Percentiles rank a stretch among this genome's conserved stretches.
These are phyloP conservation scores for Biscogniauxia mediterranea DNA, from an alignment of 2,329 filamentous ascomycete species.

Conservation along the genomic window DNA sequence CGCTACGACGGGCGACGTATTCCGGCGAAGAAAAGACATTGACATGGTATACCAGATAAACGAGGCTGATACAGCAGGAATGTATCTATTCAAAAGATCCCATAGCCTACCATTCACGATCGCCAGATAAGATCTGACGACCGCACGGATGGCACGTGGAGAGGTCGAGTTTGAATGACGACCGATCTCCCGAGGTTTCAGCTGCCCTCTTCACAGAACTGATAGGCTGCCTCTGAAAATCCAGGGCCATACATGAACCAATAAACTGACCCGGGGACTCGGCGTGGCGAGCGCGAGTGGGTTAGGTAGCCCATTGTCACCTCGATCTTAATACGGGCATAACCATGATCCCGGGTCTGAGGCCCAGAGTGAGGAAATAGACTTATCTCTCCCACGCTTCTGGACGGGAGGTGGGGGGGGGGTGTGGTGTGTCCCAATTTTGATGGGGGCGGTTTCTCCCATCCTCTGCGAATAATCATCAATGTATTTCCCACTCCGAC, in stretches of 20 bases:
- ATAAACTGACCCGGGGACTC: background rate
- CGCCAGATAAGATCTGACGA: background rate
- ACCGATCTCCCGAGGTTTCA: background rate
- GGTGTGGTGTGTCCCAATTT: too few relatives aligned
- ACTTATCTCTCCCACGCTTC: background rate
- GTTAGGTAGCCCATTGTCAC: background rate
- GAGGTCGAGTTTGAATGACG: background rate
- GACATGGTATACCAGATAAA: background rate
- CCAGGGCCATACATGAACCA: background rate
- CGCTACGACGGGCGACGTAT: background rate
- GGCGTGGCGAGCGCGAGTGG: background rate
- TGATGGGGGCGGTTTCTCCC: background rate
- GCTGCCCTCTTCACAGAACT: background rate
- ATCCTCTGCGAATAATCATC: background rate
- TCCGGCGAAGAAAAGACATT: too few relatives aligned
- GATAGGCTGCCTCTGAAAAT: background rate
- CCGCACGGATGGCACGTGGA: background rate
- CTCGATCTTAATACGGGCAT: background rate
- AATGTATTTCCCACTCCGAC: background rate
- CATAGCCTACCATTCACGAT: background rate
- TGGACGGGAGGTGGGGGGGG: background rate
- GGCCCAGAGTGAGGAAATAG: background rate
- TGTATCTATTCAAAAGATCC: background rate
- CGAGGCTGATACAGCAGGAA: background rate
- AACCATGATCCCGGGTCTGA: background rate